phyloP scores from a whole-genome alignment of 2,329 filamentous ascomycete genomes.

The Colletotrichum tabaci region DNA sequence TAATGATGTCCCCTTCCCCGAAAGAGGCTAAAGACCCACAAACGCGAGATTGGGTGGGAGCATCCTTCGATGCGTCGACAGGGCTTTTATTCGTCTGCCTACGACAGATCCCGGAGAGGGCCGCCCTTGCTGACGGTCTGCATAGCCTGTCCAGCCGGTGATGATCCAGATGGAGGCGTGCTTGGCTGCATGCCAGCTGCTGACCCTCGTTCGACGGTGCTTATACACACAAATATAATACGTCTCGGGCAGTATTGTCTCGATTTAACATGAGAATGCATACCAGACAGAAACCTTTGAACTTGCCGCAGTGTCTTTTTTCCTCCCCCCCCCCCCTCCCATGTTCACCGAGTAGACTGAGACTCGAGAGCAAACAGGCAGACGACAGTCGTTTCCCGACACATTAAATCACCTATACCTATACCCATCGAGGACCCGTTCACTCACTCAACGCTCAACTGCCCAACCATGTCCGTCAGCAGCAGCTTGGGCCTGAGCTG shows the following conservation, averaged over 20 bases:
- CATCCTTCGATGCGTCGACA: conserved; percentile 21
- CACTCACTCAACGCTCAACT: background rate
- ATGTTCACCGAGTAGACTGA: background rate
- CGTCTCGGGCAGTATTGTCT: background rate
- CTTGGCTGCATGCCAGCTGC: conserved; percentile 8
- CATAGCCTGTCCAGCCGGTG: background rate
- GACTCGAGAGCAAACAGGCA: background rate
- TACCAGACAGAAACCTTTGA: background rate
- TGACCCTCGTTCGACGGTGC: conserved; percentile 3
- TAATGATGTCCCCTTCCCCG: background rate
- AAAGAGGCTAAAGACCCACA: conserved; percentile 30
- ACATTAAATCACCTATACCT: background rate
- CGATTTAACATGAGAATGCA: background rate
- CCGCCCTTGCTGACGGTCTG: background rate
- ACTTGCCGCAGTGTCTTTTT: background rate
- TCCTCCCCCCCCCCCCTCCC: background rate
- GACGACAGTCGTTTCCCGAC: background rate
- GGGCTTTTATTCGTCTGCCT: conserved; percentile 33
- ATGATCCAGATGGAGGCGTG: conserved; percentile 22
- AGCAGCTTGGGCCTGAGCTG: conserved; percentile 50
- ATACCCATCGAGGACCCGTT: background rate
- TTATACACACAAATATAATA: background rate
- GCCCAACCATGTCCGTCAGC: conserved; percentile 8
- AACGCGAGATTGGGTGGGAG: conserved; percentile 17
- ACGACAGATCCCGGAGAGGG: background rate